Conservation (phyloP, 2,329 filamentous ascomycete species). For the Ophiostoma fasciatum region DNA sequence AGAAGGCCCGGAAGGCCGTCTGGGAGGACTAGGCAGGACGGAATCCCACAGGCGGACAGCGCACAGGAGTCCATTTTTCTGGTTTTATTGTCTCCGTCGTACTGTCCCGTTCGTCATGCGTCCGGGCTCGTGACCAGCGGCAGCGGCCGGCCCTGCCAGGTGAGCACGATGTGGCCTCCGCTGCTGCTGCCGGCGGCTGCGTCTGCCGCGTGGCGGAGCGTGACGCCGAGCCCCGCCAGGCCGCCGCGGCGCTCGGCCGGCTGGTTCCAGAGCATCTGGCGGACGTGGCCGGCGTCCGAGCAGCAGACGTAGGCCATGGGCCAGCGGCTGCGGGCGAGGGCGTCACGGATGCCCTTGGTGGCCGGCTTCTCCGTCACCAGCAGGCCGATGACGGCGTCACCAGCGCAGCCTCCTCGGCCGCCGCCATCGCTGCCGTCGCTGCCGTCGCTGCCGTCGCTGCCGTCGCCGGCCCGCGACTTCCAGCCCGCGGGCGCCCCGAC, state of each 20-base stretch:
- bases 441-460: neutral
- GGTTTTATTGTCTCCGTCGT: neutral
- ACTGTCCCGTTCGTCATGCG: no score
- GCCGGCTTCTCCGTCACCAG: constrained; percentile 55
- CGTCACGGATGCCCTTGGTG: constrained; percentile 64
- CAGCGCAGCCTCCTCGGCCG: no score
- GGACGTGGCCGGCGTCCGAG: constrained; percentile 37
- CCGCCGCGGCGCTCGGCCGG: constrained; percentile 48
- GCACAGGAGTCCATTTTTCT: no score
- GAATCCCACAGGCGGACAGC: no score
- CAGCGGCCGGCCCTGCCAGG: constrained; percentile 31
- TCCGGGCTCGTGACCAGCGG: neutral
- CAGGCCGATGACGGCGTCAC: constrained; percentile 51
- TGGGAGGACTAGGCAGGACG: constrained; percentile 74
- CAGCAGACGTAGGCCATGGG: constrained; percentile 61
- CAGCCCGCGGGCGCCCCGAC: constrained; percentile 58
- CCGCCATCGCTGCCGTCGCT: constrained; percentile 16
- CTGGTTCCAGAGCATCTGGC: constrained; percentile 61
- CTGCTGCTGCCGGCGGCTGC: constrained; percentile 11
- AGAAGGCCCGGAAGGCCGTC: constrained; percentile 66
- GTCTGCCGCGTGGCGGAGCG: constrained; percentile 24
- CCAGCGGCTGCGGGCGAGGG: constrained; percentile 49
- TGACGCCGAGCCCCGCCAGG: constrained; percentile 42
- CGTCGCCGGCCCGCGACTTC: constrained; percentile 22
- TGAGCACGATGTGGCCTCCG: constrained; percentile 31